phyloP scores from a whole-genome alignment of 495 filamentous ascomycete species.

The Paragyromitra xinjiangensis region DNA sequence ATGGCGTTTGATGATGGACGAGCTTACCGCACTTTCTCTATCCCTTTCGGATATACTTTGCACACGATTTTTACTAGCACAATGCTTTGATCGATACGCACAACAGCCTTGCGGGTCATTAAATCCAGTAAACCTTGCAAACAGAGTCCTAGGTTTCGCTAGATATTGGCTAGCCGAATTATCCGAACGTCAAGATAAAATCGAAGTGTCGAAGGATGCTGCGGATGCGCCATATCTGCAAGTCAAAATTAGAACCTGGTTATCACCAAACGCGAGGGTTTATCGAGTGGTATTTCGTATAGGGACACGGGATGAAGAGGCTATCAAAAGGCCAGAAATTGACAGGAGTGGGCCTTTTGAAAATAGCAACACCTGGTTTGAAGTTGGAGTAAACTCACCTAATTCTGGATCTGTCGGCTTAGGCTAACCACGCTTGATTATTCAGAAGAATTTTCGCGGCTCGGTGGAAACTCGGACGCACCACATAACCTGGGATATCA shows the following conservation, averaged over 20 bases:
- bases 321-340: neutral
- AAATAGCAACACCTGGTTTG: conserved; percentile 2
- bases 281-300: conserved; percentile 17
- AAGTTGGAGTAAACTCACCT: neutral
- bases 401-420: no score
- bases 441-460: conserved; percentile 5
- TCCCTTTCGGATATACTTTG: neutral
- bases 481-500: conserved; percentile 8
- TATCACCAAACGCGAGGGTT: neutral
- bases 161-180: conserved; percentile 8
- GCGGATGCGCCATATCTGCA: conserved; percentile 1
- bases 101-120: neutral
- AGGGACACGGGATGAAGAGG: neutral
- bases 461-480: conserved; percentile 2
- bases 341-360: neutral
- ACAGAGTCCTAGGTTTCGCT: conserved; percentile 4
- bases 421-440: neutral
- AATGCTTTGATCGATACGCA: neutral
- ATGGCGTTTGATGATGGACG: neutral
- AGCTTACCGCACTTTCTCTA: neutral
- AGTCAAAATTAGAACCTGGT: neutral
- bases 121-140: neutral
- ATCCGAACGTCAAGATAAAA: neutral
- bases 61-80: neutral
- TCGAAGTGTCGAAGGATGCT: neutral